Evolutionary conservation across 805 yeast genomes (phyloP), one percentile per base, ranked within the genome.

Genomic region (Sugiyamaella qingdaonensis): DNA sequence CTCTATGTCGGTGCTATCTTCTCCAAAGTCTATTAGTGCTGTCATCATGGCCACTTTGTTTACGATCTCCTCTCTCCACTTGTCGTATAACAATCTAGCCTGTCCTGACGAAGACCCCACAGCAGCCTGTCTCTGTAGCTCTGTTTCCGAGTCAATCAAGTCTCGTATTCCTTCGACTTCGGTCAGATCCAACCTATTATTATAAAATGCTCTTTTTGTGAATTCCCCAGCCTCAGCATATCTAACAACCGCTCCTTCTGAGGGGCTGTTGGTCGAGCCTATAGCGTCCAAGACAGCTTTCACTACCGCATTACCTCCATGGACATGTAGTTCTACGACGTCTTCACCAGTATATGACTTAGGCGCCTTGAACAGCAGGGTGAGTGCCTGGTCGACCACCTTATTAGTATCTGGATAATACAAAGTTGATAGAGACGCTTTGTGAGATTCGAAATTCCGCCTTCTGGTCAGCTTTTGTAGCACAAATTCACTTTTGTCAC

Each of bases 161-260:
- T 87, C 95, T 50, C 90, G 76, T 8, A 94, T 82, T 0, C 97
- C 97, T 68, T 94, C 99, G 8, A 88, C 80, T 64, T 91, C 89
- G 0, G 97, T 88, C 54, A 94, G 73, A 66, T 94, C 98, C 61
- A 88, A 76, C 48, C 85, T 74, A 0, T 91, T 87, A 66, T 91
- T 92, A 52, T 85, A 78, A 63, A 91, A 94, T 0, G 96, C 97
- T 35, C 96, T 76, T 61, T 75, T 76, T 0, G 97, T 86, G 63
- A 94, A 94, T 68, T 94, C 99, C 8, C 99, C 99, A 7, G 89
- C 84, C 62, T 86, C 92, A 0, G 99, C 99, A 65, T 85, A 83
- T 51, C 98, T 66, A 11, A 92, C 80, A 4, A 73, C 73, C 2
- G 60, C 59, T 4, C 57, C 62, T 16, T n/a, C 21, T 8, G 3